A percentile compares a stretch with the other conserved stretches of the same genome.
These are phyloP conservation scores for Cinnamomum chago DNA, from an alignment of 164 flowering plant genomes.

Conservation along the genomic window DNA sequence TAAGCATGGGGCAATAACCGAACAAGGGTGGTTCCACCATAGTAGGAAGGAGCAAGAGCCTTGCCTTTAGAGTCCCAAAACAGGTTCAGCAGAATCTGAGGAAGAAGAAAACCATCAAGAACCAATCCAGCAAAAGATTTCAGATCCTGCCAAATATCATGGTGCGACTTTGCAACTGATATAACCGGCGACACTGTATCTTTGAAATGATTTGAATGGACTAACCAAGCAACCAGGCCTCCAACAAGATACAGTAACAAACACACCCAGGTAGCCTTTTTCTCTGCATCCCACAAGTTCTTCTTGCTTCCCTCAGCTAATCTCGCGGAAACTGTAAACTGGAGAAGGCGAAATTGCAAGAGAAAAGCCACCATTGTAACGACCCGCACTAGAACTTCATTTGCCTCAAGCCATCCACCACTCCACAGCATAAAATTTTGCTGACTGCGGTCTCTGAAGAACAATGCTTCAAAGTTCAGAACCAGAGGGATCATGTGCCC, in stretches of 20 bases:
- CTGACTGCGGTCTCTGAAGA: conserved; percentile 18
- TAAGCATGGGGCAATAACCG: conserved; percentile 59
- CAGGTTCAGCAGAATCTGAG: conserved; percentile 57
- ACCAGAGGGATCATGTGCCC: conserved; percentile 60
- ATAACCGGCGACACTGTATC: not conserved
- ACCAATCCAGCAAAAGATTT: conserved; percentile 57
- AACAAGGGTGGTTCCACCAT: conserved; percentile 50
- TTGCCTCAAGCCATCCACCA: conserved; percentile 46
- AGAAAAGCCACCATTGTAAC: conserved; percentile 52
- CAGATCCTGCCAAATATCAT: conserved; percentile 33
- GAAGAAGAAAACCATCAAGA: conserved; percentile 61
- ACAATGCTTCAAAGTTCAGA: conserved; percentile 57
- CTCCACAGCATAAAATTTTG: conserved; percentile 21
- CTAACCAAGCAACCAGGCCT: conserved; percentile 31
- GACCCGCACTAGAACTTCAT: conserved; percentile 44
- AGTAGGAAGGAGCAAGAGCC: conserved; percentile 41
- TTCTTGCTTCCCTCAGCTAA: conserved; percentile 23
- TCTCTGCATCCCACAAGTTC: conserved; percentile 40
- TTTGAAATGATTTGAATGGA: conserved; percentile 12
- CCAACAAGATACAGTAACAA: conserved; percentile 39
- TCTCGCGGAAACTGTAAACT: conserved; percentile 43
- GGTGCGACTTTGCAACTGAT: not conserved
- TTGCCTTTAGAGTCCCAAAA: conserved; percentile 35
- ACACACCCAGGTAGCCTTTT: conserved; percentile 26
- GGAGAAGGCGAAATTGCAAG: conserved; percentile 54